Base-by-base conservation (phyloP, 2,329 filamentous ascomycete genomes). In the Lomentospora prolificans region DNA sequence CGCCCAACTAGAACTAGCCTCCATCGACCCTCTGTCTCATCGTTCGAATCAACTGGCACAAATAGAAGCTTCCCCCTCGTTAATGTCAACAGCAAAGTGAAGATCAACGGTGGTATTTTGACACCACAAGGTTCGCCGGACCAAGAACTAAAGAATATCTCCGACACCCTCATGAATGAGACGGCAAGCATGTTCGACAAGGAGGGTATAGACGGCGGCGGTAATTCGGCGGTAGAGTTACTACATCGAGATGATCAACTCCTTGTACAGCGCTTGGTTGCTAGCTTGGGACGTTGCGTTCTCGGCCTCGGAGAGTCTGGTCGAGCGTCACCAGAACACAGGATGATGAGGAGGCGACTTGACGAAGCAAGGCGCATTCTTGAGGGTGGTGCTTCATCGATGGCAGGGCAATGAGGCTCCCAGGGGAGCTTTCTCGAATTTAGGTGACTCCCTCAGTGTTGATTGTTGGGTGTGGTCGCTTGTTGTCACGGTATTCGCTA, bases 281-380 rank as follows among this genome's bases (percentile, higher is more conserved):
- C 76, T 1, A 79, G 76, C 60, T 69, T 86, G 0, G 81, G 82
- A 12, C 75, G 76, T 60, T 85, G 82, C 57, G 80, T 85, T 1
- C 65, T 84, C 7, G 79, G 75, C 28, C 62, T 86, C 59, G 74
- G 78, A 57, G 75, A 86, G 69, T 69, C 75, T 53, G 73, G 80
- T 60, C 70, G 71, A 60, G 70, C 78, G 57, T 76, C 76, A 62
- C 70, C 80, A 58, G 80, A 88, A 61, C 79, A 77, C 52, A 76
- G 84, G 55, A 75, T 85, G 58, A 83, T 87, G 67, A 76, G 89
- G 58, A 75, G 86, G 60, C 78, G 87, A 61, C 77, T 96, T 53
- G 89, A 95, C 61, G 81, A 83, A 54, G 90, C 90, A 4, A 82
- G 84, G 58, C 77, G 81, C 54, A 79, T 89, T 3, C 73, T 95